These are phyloP conservation scores for Penicillium antarcticum DNA, from an alignment of 495 filamentous ascomycete genomes.

Conservation along the genomic window DNA sequence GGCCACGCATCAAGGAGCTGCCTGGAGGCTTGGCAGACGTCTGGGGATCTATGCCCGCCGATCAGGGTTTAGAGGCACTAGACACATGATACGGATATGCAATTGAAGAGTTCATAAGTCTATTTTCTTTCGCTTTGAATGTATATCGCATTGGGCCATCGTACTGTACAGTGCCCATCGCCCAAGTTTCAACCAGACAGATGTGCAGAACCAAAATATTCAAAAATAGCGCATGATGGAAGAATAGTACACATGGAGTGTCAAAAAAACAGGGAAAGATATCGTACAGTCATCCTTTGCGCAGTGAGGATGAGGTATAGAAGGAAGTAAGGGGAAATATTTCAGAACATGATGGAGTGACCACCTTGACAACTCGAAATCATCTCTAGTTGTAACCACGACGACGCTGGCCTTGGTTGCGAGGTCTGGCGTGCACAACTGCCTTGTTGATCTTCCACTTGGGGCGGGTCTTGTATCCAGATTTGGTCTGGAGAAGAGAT, in stretches of 20 bases:
- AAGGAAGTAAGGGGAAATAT: constrained; percentile 8
- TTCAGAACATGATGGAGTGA: constrained; percentile 9
- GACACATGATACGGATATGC: too few species aligned
- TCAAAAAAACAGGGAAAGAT: constrained; percentile 11
- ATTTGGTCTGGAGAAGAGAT: constrained; percentile 66
- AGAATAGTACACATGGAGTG: constrained; percentile 11
- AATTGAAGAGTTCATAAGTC: neutral
- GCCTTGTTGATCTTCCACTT: constrained; percentile 76
- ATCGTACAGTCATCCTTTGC: constrained; percentile 25
- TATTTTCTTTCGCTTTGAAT: constrained; percentile 10
- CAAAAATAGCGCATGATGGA: constrained; percentile 6
- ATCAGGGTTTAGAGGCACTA: neutral
- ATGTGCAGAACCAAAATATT: constrained; percentile 13
- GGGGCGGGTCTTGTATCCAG: constrained; percentile 90
- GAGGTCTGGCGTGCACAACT: constrained; percentile 68
- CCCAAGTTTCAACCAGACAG: constrained; percentile 14
- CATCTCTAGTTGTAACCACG: constrained; percentile 42
- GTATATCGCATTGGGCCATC: constrained; percentile 15
- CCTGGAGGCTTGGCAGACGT: constrained; percentile 23
- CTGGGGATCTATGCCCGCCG: neutral
- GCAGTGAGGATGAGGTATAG: constrained; percentile 16
- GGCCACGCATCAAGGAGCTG: constrained; percentile 18
- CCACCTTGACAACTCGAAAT: neutral
- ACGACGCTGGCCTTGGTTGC: constrained; percentile 72
- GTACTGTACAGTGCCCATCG: constrained; percentile 22